These are phyloP conservation scores for Parastagonospora nodorum DNA, from an alignment of 2,329 filamentous ascomycete species.

Conservation along the genomic window DNA sequence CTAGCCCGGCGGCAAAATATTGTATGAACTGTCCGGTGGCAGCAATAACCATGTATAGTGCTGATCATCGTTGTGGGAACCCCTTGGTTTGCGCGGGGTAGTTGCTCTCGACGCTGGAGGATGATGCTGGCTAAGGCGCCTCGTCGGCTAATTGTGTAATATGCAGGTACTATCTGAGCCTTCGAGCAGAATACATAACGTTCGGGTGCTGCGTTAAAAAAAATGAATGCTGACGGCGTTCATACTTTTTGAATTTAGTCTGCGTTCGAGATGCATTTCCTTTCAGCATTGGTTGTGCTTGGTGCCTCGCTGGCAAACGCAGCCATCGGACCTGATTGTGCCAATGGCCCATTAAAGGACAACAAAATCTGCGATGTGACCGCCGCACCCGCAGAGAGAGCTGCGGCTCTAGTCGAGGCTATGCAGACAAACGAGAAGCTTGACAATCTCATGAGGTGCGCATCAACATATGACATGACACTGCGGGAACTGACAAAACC, in stretches of 20 bases:
- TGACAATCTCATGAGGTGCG: conserved; percentile 27
- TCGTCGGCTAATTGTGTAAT: neutral
- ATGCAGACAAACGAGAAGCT: conserved; percentile 61
- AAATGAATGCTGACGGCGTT: neutral
- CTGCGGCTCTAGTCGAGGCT: conserved; percentile 55
- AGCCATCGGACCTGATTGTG: conserved; percentile 52
- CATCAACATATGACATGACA: neutral
- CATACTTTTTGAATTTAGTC: neutral
- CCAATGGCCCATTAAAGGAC: conserved; percentile 53
- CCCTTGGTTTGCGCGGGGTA: conserved; percentile 6
- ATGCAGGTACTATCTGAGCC: neutral
- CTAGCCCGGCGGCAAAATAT: conserved; percentile 16
- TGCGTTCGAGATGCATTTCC: conserved; percentile 3
- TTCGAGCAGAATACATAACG: neutral
- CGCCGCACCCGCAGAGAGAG: conserved; percentile 46
- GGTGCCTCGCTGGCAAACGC: conserved; percentile 5
- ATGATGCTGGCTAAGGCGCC: neutral
- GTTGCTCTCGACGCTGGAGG: neutral
- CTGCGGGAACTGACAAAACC: conserved; percentile 51
- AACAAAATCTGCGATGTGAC: conserved; percentile 57
- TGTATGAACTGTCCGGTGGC: conserved; percentile 5
- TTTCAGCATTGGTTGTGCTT: conserved; percentile 3
- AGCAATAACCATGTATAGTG: neutral
- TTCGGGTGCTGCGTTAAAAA: neutral
- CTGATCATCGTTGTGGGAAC: conserved; percentile 5